Evolutionary conservation across 768 basidiomycete genomes (phyloP).

Genomic region (Punctularia strigosozonata): DNA sequence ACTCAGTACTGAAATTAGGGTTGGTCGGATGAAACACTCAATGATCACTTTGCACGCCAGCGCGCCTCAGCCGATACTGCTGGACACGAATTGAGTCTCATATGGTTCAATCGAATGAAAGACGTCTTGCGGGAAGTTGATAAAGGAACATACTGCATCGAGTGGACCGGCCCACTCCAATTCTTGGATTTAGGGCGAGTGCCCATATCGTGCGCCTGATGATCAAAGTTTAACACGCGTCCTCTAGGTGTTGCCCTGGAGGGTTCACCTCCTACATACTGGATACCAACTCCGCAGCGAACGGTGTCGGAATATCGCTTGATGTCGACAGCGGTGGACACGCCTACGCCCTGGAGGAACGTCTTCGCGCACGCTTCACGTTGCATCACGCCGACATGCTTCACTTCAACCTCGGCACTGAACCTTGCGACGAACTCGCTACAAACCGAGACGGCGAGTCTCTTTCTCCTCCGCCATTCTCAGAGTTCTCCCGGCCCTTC

Average conservation of each 20-base stretch:
- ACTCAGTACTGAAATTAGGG: no score
- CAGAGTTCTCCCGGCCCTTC: slow-evolving; percentile 6
- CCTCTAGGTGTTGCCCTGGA: slow-evolving; percentile 17
- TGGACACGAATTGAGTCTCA: background rate
- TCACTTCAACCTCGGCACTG: slow-evolving; percentile 9
- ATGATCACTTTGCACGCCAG: background rate
- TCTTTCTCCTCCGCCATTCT: background rate
- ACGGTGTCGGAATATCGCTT: slow-evolving; percentile 16
- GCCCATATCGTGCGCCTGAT: background rate
- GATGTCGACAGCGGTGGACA: slow-evolving; percentile 16
- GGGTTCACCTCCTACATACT: slow-evolving; percentile 20
- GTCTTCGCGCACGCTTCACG: slow-evolving; percentile 12
- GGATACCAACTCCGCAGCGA: slow-evolving; percentile 12
- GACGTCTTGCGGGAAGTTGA: slow-evolving; percentile 15
- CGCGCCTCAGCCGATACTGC: background rate
- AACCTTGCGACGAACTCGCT: background rate
- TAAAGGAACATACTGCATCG: slow-evolving; percentile 9
- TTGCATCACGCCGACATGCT: slow-evolving; percentile 16
- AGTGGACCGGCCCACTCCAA: slow-evolving; percentile 6
- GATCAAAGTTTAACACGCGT: background rate
- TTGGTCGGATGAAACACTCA: background rate
- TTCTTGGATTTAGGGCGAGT: slow-evolving; percentile 20
- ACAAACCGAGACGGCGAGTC: no score
- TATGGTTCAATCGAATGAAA: slow-evolving; percentile 14
- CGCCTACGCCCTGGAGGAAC: slow-evolving; percentile 12